A percentile compares a stretch with the other conserved stretches of the same genome.
These are phyloP conservation scores for Hippophae rhamnoides DNA, from an alignment of 306 rosid species.

Conservation along the genomic window DNA sequence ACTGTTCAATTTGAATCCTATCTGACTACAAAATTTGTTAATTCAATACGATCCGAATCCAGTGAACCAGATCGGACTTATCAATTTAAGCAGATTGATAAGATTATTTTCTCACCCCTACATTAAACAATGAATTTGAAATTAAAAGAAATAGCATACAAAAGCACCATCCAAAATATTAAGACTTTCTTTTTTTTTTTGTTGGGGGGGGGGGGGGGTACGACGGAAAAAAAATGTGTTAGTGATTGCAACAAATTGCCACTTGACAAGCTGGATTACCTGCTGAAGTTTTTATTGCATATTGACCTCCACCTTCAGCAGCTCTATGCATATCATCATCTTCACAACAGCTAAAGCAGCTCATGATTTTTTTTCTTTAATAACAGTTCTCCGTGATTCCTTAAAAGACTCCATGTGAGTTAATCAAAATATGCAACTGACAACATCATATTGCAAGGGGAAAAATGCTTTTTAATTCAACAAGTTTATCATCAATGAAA, in stretches of 20 bases:
- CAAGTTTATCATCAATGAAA: no score
- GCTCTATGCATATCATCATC: constrained; percentile 52
- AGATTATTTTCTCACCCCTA: no score
- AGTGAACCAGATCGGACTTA: no score
- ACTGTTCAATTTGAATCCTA: no score
- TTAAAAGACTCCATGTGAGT: background rate
- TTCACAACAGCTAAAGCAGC: constrained; percentile 71
- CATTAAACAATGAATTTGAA: no score
- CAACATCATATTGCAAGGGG: background rate
- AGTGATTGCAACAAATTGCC: background rate
- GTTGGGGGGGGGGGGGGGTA: no score
- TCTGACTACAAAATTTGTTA: no score
- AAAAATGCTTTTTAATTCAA: background rate
- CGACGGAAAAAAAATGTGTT: background rate
- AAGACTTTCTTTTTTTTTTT: no score
- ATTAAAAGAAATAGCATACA: background rate
- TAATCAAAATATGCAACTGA: background rate
- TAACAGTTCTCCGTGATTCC: background rate
- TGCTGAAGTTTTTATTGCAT: constrained; percentile 39
- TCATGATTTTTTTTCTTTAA: constrained; percentile 36
- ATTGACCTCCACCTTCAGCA: constrained; percentile 49
- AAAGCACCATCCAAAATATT: background rate
- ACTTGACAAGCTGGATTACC: constrained; percentile 30
- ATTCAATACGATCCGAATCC: no score
- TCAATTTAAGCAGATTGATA: no score